phyloP scores from a whole-genome alignment of 768 basidiomycete genomes.

The Kwoniella sp. region DNA sequence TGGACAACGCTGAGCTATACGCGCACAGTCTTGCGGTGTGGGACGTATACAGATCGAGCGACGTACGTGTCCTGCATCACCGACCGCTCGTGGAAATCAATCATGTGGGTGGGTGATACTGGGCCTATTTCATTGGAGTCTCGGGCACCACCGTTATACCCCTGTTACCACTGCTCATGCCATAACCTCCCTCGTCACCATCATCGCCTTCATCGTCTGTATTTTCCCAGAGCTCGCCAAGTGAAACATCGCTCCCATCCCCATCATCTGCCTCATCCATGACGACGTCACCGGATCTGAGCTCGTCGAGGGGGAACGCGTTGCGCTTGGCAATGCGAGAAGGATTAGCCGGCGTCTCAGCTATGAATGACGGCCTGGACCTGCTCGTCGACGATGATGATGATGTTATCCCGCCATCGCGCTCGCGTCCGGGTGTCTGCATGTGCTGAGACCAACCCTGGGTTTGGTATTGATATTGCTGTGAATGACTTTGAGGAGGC shows the following conservation, averaged over 20 bases:
- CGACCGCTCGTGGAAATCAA: too few species aligned
- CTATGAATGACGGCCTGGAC: conserved; percentile 25
- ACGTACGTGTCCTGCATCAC: too few species aligned
- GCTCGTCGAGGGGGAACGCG: neutral
- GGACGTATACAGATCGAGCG: too few species aligned
- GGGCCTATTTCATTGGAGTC: conserved; percentile 41
- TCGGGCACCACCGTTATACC: conserved; percentile 32
- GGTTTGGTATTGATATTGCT: neutral
- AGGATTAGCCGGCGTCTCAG: conserved; percentile 30
- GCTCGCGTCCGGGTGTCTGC: neutral
- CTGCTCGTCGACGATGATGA: neutral
- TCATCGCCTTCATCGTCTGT: conserved; percentile 50
- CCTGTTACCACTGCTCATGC: neutral
- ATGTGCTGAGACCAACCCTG: neutral
- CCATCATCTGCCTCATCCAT: conserved; percentile 6
- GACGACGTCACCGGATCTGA: neutral
- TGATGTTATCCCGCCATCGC: neutral
- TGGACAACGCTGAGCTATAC: too few species aligned
- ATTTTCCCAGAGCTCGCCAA: conserved; percentile 47
- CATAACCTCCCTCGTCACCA: conserved; percentile 20
- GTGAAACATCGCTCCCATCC: conserved; percentile 36
- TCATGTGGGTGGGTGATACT: too few species aligned
- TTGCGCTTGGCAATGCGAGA: conserved; percentile 7
- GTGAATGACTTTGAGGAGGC: conserved; percentile 2
- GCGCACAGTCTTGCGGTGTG: too few species aligned